Base-by-base conservation (phyloP, 768 basidiomycete species). In the Gloeopeniophorella convolvens region DNA sequence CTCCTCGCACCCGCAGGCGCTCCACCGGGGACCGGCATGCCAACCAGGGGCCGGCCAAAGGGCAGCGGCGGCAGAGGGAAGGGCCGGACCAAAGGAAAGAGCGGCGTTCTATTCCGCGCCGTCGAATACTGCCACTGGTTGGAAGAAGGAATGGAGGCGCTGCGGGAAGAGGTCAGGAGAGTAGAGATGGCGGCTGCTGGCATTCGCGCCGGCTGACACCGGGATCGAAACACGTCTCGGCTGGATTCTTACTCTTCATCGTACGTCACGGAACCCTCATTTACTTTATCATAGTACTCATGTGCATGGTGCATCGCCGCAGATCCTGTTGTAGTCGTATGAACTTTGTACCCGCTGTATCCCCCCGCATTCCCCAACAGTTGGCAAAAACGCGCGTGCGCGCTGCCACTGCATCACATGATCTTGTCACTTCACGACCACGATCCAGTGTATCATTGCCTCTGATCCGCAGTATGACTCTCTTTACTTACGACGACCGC, bases 121-220 rank as follows among this genome's bases (percentile, higher is more conserved):
- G 87, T 85, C 47, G 86, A 90, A 60, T 91, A 93, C 59, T 81
- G 85, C 61, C 76, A 71, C 30, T 94, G 85, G 85, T 69, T 93
- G n/a, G 89, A 92, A 62, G 82, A 91, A 60, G 85, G 88, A 7
- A 74, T 83, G 41, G 79, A 82, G 40, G 82, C 83, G 0, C 70
- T 95, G 36, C 68, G 69, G 53, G 72, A 74, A 27, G 90, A 95
- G 67, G 81, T 91, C 3, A 51, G 71, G 31, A 72, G 79, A 54
- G 67, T 85, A 4, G 87, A 92, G 67, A n/a, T n/a, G n/a, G 69
- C 77, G 13, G 82, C 80, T 0, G 84, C 81, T 8, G 79, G 81
- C 4, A 78, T 82, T 50, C 69, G 62, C 36, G 64, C 48, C 16
- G 13, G 55, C 18, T 54, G 52, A 53, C 24, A 18, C 23, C 30